Evolutionary conservation across 768 basidiomycete genomes (phyloP).

Genomic region (Amyloporia xantha): DNA sequence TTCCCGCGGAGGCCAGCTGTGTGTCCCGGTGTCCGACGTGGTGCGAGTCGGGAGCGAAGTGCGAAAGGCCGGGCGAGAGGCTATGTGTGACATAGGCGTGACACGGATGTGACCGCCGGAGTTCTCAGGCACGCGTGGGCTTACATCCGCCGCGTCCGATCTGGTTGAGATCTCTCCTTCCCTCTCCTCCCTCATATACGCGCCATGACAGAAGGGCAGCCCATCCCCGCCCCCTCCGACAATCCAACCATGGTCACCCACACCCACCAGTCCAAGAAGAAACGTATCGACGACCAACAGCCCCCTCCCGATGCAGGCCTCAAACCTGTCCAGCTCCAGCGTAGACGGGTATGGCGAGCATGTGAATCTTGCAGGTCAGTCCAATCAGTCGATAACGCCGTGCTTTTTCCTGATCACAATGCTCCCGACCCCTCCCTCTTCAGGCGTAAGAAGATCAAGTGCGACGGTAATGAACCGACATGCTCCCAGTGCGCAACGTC

Average conservation of each 20-base stretch:
- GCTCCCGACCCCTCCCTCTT: not conserved
- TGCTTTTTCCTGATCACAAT: slow-evolving; percentile 4
- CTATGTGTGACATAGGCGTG: not conserved
- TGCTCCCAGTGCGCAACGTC: slow-evolving; percentile 77
- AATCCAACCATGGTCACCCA: slow-evolving; percentile 17
- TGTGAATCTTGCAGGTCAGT: slow-evolving; percentile 82
- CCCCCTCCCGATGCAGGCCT: slow-evolving; percentile 45
- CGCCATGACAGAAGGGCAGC: slow-evolving; percentile 46
- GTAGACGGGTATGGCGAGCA: slow-evolving; percentile 79
- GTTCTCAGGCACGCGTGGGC: slow-evolving; percentile 2
- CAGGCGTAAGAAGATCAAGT: slow-evolving; percentile 91
- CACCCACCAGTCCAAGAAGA: slow-evolving; percentile 64
- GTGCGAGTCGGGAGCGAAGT: too few species aligned
- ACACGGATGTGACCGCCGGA: not conserved
- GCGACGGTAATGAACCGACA: slow-evolving; percentile 81
- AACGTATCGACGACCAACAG: slow-evolving; percentile 55
- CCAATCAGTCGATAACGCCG: slow-evolving; percentile 5
- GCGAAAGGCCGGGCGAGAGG: too few species aligned
- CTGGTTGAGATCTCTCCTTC: slow-evolving; percentile 13
- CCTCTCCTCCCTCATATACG: slow-evolving; percentile 24
- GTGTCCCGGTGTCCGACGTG: not conserved
- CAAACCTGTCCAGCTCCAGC: slow-evolving; percentile 73
- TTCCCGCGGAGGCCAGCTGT: too few species aligned
- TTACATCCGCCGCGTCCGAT: slow-evolving; percentile 9
- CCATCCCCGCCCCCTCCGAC: slow-evolving; percentile 20